These are phyloP conservation scores for Daldinia concentrica DNA, from an alignment of 495 filamentous ascomycete species.

Conservation along the genomic window DNA sequence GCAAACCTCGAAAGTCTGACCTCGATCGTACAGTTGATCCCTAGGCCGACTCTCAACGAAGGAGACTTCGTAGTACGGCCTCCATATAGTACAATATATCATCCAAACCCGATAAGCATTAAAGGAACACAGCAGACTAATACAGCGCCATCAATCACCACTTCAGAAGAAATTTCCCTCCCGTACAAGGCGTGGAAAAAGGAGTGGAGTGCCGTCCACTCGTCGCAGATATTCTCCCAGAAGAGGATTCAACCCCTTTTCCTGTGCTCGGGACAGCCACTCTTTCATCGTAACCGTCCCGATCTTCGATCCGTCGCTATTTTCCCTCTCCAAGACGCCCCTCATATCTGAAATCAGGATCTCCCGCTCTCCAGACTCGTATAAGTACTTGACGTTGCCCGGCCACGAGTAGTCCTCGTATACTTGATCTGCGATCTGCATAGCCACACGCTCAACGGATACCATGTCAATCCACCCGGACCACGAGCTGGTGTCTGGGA, in stretches of 20 bases:
- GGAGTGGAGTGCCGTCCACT: background rate
- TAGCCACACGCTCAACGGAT: background rate
- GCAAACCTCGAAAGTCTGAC: too few species aligned
- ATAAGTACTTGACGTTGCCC: background rate
- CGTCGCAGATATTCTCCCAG: background rate
- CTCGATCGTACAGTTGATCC: too few species aligned
- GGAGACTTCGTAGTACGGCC: too few species aligned
- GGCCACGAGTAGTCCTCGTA: constrained; percentile 1
- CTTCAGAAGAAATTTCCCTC: background rate
- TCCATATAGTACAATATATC: too few species aligned
- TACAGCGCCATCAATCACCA: background rate
- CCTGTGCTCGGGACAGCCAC: background rate
- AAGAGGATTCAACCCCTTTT: background rate
- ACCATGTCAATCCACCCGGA: background rate
- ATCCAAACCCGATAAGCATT: too few species aligned
- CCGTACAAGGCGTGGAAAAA: background rate
- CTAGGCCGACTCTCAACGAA: too few species aligned
- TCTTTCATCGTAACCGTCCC: background rate
- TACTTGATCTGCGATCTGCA: background rate
- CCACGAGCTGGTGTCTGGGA: background rate
- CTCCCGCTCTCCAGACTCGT: background rate
- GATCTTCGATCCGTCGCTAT: background rate
- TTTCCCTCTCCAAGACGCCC: background rate
- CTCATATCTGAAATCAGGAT: background rate
- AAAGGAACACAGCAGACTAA: background rate